Percentiles rank a stretch among this genome's conserved stretches.
phyloP scores from a whole-genome alignment of 1,139 yeast species.

The Petasospora fabianii region DNA sequence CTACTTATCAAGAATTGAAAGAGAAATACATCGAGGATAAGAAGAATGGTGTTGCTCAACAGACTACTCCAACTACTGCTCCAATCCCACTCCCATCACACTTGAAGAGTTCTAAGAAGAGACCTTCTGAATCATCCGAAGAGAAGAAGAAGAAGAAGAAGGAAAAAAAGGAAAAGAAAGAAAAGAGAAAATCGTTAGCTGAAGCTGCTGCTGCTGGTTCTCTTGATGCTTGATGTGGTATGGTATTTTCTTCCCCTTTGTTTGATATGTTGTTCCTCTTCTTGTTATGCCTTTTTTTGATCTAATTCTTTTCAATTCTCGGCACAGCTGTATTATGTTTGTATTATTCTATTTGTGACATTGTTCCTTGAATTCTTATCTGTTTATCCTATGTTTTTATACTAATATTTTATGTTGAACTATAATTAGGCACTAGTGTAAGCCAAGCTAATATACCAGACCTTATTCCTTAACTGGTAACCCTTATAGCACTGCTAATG shows the following conservation, averaged over 20 bases:
- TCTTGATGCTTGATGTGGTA: background rate
- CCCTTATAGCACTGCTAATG: no score
- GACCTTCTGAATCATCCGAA: slow-evolving; percentile 36
- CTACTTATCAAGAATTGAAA: slow-evolving; percentile 58
- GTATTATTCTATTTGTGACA: no score
- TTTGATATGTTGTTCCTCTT: background rate
- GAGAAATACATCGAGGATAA: slow-evolving; percentile 58
- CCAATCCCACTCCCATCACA: slow-evolving; percentile 36
- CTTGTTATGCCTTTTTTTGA: background rate
- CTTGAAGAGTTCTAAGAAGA: slow-evolving; percentile 30
- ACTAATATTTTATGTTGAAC: no score
- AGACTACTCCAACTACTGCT: slow-evolving; percentile 33
- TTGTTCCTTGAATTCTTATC: no score
- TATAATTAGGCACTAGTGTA: no score
- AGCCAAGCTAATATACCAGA: no score
- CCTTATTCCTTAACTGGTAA: no score
- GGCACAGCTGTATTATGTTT: no score
- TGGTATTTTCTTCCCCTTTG: background rate
- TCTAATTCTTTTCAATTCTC: background rate
- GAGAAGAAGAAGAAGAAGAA: slow-evolving; percentile 35
- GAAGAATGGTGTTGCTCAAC: slow-evolving; percentile 36
- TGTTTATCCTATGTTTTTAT: no score
- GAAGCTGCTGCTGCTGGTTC: no score
- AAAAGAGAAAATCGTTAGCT: slow-evolving; percentile 12
- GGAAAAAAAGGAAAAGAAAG: slow-evolving; percentile 13